A percentile compares a stretch with the other conserved stretches of the same genome.
phyloP scores from a whole-genome alignment of 2,329 filamentous ascomycete genomes.

The Ophiocordyceps camponoti-saundersi region DNA sequence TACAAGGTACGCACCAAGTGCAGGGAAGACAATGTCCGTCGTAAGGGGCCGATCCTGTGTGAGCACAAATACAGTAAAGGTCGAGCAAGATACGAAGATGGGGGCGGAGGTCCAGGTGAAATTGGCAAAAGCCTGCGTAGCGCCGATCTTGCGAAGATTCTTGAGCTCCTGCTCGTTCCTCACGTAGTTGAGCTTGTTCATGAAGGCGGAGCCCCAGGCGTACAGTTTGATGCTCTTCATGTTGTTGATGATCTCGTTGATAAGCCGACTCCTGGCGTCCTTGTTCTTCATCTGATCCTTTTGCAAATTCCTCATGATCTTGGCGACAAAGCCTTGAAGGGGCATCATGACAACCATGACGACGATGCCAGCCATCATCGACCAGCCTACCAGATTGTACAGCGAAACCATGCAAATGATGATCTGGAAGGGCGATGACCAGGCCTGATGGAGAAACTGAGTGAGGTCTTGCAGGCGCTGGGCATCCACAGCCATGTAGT shows the following conservation, averaged over 20 bases:
- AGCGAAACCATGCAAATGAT: constrained; percentile 87
- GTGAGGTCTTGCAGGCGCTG: constrained; percentile 88
- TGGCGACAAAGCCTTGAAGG: constrained; percentile 79
- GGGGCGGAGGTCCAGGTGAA: constrained; percentile 98
- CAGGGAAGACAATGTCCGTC: constrained; percentile 91
- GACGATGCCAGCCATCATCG: constrained; percentile 87
- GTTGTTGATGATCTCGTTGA: constrained; percentile 96
- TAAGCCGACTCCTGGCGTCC: constrained; percentile 77
- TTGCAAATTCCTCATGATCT: constrained; percentile 85
- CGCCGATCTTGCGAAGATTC: constrained; percentile 90
- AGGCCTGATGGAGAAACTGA: constrained; percentile 87
- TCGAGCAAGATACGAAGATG: constrained; percentile 93
- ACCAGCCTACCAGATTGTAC: constrained; percentile 85
- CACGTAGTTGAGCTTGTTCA: constrained; percentile 92
- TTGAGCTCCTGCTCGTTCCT: constrained; percentile 92
- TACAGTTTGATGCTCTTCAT: constrained; percentile 99
- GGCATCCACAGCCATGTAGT: constrained; percentile 97
- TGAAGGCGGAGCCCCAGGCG: constrained; percentile 92
- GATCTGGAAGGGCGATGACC: constrained; percentile 97
- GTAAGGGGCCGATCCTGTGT: constrained; percentile 67
- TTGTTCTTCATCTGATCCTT: constrained; percentile 99
- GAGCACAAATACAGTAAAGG: constrained; percentile 85
- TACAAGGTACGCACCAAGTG: constrained; percentile 23
- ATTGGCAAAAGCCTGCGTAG: constrained; percentile 83
- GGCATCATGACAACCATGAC: constrained; percentile 98